Percentiles rank a stretch among this genome's conserved stretches.
Evolutionary conservation across 2,329 filamentous ascomycete species (phyloP).

Genomic region (Cercospora zeae-maydis): DNA sequence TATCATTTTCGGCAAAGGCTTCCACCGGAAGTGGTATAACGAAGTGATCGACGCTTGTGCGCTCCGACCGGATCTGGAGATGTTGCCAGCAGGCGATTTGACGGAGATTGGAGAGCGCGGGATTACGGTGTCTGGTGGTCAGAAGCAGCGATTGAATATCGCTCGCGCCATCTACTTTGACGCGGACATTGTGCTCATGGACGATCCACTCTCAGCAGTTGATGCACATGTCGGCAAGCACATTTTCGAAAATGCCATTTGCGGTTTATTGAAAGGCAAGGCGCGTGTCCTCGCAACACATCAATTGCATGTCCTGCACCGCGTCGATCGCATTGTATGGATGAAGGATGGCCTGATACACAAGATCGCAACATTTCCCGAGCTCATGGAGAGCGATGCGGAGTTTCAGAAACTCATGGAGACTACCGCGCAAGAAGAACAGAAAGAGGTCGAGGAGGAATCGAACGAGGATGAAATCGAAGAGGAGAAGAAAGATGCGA

Average conservation of each 20-base stretch:
- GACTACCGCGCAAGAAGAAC: constrained; percentile 60
- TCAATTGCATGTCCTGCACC: constrained; percentile 85
- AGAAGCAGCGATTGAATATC: constrained; percentile 94
- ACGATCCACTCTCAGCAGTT: constrained; percentile 59
- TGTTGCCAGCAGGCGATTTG: constrained; percentile 81
- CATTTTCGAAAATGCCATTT: constrained; percentile 91
- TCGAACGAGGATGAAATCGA: constrained; percentile 50
- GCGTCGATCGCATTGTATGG: constrained; percentile 89
- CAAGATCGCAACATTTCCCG: constrained; percentile 83
- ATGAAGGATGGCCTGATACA: constrained; percentile 83
- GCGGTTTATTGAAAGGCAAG: constrained; percentile 82
- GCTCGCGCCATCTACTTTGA: constrained; percentile 70
- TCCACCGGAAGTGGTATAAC: constrained; percentile 71
- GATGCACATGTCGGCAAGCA: constrained; percentile 60
- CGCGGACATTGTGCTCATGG: constrained; percentile 60
- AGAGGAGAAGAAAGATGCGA: constrained; percentile 56
- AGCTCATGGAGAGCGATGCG: constrained; percentile 74
- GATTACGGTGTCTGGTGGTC: constrained; percentile 91
- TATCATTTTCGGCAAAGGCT: constrained; percentile 80
- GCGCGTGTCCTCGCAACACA: constrained; percentile 90
- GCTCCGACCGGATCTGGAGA: constrained; percentile 78
- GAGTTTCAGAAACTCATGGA: constrained; percentile 80
- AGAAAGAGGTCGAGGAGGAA: constrained; percentile 49
- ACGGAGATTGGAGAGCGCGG: constrained; percentile 95
- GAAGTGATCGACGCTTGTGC: constrained; percentile 84